Conservation (phyloP, 805 yeast species). For the Wickerhamiella azyma region DNA sequence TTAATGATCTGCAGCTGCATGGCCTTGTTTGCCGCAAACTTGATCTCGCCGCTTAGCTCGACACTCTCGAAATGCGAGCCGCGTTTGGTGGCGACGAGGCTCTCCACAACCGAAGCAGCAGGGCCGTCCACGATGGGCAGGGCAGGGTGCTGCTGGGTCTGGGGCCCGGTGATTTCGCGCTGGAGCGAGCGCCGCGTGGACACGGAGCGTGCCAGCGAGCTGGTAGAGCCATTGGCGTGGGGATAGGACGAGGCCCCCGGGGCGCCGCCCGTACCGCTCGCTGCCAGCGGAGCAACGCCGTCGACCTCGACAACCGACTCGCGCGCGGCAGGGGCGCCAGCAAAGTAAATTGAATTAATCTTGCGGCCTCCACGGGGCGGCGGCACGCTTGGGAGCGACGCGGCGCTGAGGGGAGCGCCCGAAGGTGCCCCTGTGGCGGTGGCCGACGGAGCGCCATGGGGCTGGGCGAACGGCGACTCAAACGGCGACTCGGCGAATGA, state of each 20-base stretch:
- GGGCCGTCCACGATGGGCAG: constrained; percentile 27
- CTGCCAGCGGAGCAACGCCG: background rate
- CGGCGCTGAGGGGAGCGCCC: background rate
- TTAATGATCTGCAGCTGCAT: constrained; percentile 14
- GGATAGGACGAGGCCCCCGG: too few relatives aligned
- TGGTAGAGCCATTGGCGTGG: constrained; percentile 13
- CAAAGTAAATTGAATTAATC: constrained; percentile 1
- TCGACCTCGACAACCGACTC: constrained; percentile 2
- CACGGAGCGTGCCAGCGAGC: constrained; percentile 17
- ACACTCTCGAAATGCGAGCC: constrained; percentile 50
- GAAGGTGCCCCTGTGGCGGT: background rate
- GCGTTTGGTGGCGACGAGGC: constrained; percentile 56
- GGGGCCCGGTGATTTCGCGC: constrained; percentile 11
- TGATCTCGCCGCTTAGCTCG: constrained; percentile 58
- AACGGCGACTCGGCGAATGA: constrained; percentile 8
- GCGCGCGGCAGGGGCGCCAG: background rate
- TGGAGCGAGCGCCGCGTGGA: constrained; percentile 11
- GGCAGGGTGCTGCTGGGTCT: constrained; percentile 19
- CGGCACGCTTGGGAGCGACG: constrained; percentile 4
- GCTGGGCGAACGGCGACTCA: background rate
- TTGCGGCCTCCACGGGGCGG: constrained; percentile 5
- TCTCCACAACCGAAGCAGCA: constrained; percentile 77
- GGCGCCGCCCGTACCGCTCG: background rate
- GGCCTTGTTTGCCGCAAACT: constrained; percentile 15
- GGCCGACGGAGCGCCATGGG: background rate